A percentile compares a stretch with the other conserved stretches of the same genome.
Conservation (phyloP, 371 early-diverging fungal genomes). For the Mortierella sp. region DNA sequence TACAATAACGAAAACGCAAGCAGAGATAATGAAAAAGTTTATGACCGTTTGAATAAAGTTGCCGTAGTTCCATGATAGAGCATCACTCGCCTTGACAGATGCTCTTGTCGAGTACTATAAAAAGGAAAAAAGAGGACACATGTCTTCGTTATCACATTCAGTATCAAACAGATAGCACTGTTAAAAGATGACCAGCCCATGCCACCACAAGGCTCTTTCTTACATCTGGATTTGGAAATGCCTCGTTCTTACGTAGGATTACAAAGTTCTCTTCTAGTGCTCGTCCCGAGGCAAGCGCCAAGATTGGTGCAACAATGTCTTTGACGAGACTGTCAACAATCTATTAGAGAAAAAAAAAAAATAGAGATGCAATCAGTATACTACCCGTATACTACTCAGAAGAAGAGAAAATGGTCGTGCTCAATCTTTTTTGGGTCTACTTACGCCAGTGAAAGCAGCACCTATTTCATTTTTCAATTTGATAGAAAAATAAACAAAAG, state of each 20-base stretch:
- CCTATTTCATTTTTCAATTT: constrained; percentile 9
- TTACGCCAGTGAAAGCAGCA: constrained; percentile 63
- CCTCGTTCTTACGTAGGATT: constrained; percentile 15
- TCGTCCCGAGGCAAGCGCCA: constrained; percentile 39
- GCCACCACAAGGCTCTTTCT: neutral
- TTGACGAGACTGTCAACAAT: constrained; percentile 56
- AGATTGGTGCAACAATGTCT: constrained; percentile 54
- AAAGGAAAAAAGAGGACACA: neutral
- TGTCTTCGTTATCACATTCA: neutral
- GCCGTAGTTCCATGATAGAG: constrained; percentile 49
- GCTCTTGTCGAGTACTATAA: constrained; percentile 30
- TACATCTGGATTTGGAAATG: constrained; percentile 26
- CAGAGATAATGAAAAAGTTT: constrained; percentile 50
- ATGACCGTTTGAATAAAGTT: constrained; percentile 53
- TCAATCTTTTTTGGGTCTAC: neutral
- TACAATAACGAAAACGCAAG: constrained; percentile 47
- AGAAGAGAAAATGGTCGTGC: neutral
- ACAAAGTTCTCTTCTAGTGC: constrained; percentile 54
- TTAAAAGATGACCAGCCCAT: too few species aligned
- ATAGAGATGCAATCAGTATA: neutral
- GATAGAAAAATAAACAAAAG: neutral
- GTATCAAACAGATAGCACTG: neutral
- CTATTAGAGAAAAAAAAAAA: neutral
- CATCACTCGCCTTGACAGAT: constrained; percentile 35
- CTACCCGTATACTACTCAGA: neutral